Base-by-base conservation (phyloP, 2,329 filamentous ascomycete species). In the Clonostachys rosea region DNA sequence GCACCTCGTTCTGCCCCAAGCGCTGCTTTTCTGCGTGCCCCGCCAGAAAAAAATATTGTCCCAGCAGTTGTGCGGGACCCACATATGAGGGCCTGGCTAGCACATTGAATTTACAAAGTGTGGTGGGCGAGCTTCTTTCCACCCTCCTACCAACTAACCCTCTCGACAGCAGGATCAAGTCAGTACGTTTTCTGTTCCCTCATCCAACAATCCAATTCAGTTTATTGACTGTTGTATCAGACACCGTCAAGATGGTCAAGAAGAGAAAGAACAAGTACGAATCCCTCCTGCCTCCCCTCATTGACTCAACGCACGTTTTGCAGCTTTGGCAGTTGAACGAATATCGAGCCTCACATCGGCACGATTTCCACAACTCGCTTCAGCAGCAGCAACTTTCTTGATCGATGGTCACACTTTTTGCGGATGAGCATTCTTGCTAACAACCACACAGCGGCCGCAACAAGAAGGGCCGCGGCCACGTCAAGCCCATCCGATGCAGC, bases 381-480 rank as follows among this genome's bases (percentile, higher is more conserved):
- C 24, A 30, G 9, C 24, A 30, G 24, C 24, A 30, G 24, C 24
- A 30, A 30, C 9, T 30, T 30, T 9, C 24, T 42, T 30, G 24
- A 10, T 30, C 24, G 24, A 30, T 4, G 24, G 9, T 30, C 13
- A 34, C 16, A 13, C 4, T n/a, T n/a, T n/a, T 34, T 39, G 9
- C 45, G 34, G 24, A 54, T 34, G 34, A 37, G 34, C 34, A 41
- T 17, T 42, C 43, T 54, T 44, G 56, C 59, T 55, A 61, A 46
- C 20, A 50, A 10, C 12, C 44, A 50, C 44, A 46, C 72, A 95
- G 89, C 83, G 92, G 92, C 76, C 91, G 92, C 75, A 96, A 97
- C 89, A 96, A 96, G 91, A 96, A 96, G 79, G 92, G 94, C 75
- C 90, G 94, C 75, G 94, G 94, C 81, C 92, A 97, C 84, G 91